phyloP scores from a whole-genome alignment of 352 stramenopile species.

The Saprolegnia parasitica region DNA sequence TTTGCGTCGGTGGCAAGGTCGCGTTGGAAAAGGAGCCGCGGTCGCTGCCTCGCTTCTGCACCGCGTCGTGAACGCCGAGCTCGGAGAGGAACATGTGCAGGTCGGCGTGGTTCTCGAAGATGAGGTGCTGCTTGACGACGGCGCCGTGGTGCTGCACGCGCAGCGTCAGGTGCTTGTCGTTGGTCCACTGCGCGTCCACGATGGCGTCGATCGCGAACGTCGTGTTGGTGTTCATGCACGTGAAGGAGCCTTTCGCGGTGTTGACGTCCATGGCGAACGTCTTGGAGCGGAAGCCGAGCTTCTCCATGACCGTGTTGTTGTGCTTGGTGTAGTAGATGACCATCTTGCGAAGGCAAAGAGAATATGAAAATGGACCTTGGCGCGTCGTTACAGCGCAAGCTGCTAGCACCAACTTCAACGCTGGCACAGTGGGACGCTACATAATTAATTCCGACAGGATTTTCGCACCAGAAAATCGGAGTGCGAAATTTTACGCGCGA shows the following conservation, averaged over 20 bases:
- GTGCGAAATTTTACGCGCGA: not conserved
- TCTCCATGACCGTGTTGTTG: not conserved
- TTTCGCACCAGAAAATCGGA: not conserved
- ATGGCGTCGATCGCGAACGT: slow-evolving; percentile 14
- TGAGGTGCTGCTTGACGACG: slow-evolving; percentile 14
- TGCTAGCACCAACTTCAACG: not conserved
- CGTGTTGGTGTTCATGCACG: slow-evolving; percentile 13
- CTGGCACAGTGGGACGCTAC: not conserved
- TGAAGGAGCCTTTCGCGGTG: not conserved
- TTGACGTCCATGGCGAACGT: slow-evolving; percentile 19
- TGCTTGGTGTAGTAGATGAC: slow-evolving; percentile 26
- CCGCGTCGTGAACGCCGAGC: slow-evolving; percentile 12
- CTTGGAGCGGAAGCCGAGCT: not conserved
- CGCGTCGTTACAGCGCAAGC: no score
- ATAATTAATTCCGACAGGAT: slow-evolving; percentile 1
- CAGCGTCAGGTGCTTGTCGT: slow-evolving; percentile 4
- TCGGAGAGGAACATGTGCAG: slow-evolving; percentile 22
- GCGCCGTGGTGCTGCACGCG: slow-evolving; percentile 1
- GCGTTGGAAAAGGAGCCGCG: slow-evolving; percentile 12
- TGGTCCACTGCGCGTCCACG: slow-evolving; percentile 17
- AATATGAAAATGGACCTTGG: not conserved
- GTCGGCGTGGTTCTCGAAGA: slow-evolving; percentile 22
- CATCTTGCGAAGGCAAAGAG: not conserved
- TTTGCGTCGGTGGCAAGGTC: not conserved
- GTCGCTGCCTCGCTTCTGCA: slow-evolving; percentile 4